phyloP scores from a whole-genome alignment of 2,329 filamentous ascomycete species.

The Aspergillus sp. region DNA sequence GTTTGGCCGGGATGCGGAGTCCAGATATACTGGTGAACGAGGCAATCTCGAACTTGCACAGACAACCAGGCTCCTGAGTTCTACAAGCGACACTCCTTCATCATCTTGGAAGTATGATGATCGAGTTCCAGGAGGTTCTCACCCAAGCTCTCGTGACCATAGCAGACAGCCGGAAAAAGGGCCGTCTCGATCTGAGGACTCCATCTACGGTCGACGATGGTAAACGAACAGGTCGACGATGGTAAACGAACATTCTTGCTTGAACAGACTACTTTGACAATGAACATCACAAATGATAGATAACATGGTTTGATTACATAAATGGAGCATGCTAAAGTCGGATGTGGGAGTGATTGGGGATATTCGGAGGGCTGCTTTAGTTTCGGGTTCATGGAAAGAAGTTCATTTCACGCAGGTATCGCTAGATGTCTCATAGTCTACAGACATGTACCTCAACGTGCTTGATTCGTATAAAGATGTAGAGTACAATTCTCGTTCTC shows the following conservation, averaged over 20 bases:
- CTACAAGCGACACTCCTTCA: slow-evolving; percentile 22
- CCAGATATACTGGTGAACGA: slow-evolving; percentile 40
- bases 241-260: too few relatives aligned
- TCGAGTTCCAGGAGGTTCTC: slow-evolving; percentile 3
- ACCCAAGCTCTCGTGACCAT: slow-evolving; percentile 10
- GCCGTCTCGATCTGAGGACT: slow-evolving; percentile 17
- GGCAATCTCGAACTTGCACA: slow-evolving; percentile 40
- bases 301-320: background rate
- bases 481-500: too few relatives aligned
- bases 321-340: background rate
- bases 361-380: too few relatives aligned
- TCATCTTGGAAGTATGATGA: slow-evolving; percentile 5
- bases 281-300: background rate
- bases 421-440: too few relatives aligned
- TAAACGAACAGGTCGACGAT: slow-evolving; percentile 3
- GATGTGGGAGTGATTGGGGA: too few relatives aligned
- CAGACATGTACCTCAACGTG: too few relatives aligned
- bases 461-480: too few relatives aligned
- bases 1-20: slow-evolving; percentile 70
- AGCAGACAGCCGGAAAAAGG: slow-evolving; percentile 13
- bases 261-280: background rate
- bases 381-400: too few relatives aligned
- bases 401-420: too few relatives aligned
- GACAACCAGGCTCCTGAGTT: slow-evolving; percentile 29
- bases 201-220: slow-evolving; percentile 29